phyloP scores from a whole-genome alignment of 2,329 filamentous ascomycete genomes.

The Zasmidium citrigriseum region DNA sequence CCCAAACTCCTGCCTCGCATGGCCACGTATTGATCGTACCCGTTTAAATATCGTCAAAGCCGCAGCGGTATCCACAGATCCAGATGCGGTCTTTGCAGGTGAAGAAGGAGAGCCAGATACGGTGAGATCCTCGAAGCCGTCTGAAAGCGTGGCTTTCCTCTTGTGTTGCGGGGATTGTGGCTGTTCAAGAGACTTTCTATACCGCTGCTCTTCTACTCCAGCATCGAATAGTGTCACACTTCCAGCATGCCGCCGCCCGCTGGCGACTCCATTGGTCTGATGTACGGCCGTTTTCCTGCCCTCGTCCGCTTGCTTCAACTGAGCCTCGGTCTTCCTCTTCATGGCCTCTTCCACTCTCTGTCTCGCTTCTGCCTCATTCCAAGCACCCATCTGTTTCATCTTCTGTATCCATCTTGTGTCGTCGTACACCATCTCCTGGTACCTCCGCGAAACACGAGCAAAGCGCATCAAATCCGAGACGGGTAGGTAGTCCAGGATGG shows the following conservation, averaged over 20 bases:
- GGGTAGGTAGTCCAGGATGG: constrained; percentile 86
- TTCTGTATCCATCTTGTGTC: constrained; percentile 92
- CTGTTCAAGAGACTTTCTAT: constrained; percentile 43
- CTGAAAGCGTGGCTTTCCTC: constrained; percentile 46
- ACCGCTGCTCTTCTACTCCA: constrained; percentile 63
- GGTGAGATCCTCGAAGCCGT: constrained; percentile 80
- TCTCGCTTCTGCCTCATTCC: constrained; percentile 86
- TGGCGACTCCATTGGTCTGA: constrained; percentile 38
- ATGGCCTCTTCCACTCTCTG: constrained; percentile 73
- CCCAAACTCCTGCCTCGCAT: constrained; percentile 85
- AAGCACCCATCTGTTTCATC: constrained; percentile 82
- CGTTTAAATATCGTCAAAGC: constrained; percentile 70
- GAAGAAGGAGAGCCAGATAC: constrained; percentile 42
- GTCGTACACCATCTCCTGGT: constrained; percentile 98
- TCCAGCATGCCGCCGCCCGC: constrained; percentile 33
- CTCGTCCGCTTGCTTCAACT: constrained; percentile 46
- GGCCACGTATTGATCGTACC: constrained; percentile 76
- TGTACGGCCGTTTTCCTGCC: constrained; percentile 37
- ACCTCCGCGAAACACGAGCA: constrained; percentile 77
- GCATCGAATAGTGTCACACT: constrained; percentile 74
- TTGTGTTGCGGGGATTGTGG: constrained; percentile 26
- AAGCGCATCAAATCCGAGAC: constrained; percentile 82
- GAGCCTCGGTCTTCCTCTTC: constrained; percentile 58
- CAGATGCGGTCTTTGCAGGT: neutral
- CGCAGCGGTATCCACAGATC: constrained; percentile 58